Evolutionary conservation across 2,329 filamentous ascomycete species (phyloP).

Genomic region (Cladosporium sphaerospermum): DNA sequence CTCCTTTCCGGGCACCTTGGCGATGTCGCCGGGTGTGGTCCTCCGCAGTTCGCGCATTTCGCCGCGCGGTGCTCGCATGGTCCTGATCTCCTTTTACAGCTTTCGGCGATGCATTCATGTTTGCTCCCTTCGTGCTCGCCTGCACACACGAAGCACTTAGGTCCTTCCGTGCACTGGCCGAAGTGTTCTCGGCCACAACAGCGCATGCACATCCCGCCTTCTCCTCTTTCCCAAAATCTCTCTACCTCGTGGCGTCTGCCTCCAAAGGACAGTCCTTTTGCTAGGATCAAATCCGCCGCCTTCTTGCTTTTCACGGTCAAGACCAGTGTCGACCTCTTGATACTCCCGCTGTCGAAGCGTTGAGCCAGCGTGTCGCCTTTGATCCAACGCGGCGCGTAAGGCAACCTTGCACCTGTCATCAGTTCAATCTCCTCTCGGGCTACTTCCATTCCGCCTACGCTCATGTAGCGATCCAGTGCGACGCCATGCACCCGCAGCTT

Average conservation of each 20-base stretch:
- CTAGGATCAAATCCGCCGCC: not conserved
- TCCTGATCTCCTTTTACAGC: too few relatives aligned
- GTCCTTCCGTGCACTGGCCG: not conserved
- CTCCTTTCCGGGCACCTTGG: too few relatives aligned
- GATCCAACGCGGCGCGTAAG: not conserved
- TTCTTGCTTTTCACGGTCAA: not conserved
- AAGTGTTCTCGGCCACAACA: not conserved
- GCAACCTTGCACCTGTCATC: too few relatives aligned
- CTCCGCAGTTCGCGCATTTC: too few relatives aligned
- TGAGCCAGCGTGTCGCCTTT: not conserved
- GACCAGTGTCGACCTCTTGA: constrained; percentile 1
- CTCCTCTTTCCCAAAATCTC: not conserved
- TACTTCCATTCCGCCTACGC: too few relatives aligned
- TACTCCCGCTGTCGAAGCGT: not conserved
- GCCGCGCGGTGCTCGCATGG: too few relatives aligned
- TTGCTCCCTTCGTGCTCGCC: too few relatives aligned
- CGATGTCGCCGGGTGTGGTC: too few relatives aligned
- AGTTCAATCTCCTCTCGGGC: too few relatives aligned
- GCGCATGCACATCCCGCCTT: not conserved
- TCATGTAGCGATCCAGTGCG: too few relatives aligned
- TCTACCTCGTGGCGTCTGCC: not conserved
- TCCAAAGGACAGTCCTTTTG: not conserved
- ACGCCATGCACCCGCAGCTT: too few relatives aligned
- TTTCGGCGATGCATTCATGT: too few relatives aligned
- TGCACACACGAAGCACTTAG: not conserved